Percentiles rank a stretch among this genome's conserved stretches.
These are phyloP conservation scores for Colletotrichum camelliae DNA, from an alignment of 2,329 filamentous ascomycete genomes.

Conservation along the genomic window DNA sequence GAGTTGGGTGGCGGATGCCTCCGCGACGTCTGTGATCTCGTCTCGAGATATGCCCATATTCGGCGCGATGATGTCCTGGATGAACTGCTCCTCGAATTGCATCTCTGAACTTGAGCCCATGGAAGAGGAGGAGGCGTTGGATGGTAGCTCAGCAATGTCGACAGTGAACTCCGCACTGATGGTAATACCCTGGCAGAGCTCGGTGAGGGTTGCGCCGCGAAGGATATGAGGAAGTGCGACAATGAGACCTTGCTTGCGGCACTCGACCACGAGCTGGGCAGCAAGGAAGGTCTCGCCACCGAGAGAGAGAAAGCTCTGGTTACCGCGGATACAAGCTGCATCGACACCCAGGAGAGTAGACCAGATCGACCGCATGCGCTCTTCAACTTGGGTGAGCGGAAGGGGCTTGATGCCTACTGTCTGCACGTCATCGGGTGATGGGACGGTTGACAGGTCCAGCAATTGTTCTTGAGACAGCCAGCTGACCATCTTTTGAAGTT, in stretches of 20 bases:
- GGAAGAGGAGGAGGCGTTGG: neutral
- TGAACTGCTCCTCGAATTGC: constrained; percentile 36
- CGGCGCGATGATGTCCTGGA: constrained; percentile 46
- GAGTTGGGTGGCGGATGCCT: constrained; percentile 54
- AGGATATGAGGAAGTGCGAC: constrained; percentile 50
- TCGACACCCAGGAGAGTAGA: constrained; percentile 45
- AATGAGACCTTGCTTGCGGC: constrained; percentile 45
- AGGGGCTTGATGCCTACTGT: constrained; percentile 47
- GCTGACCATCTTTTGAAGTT: constrained; percentile 50
- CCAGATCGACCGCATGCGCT: constrained; percentile 54
- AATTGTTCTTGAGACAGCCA: constrained; percentile 49
- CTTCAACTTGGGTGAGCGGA: constrained; percentile 52
- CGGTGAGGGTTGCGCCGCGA: constrained; percentile 44
- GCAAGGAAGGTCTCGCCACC: constrained; percentile 54
- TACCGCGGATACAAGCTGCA: constrained; percentile 43
- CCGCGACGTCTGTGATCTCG: constrained; percentile 52
- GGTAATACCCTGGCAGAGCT: constrained; percentile 46
- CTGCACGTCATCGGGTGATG: constrained; percentile 41
- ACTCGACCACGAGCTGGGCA: constrained; percentile 47
- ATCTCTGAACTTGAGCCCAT: neutral
- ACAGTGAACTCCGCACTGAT: constrained; percentile 14
- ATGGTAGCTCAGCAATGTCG: neutral
- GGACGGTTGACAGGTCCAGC: constrained; percentile 41
- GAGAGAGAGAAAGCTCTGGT: constrained; percentile 49
- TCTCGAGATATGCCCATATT: constrained; percentile 46